Evolutionary conservation across 2,329 filamentous ascomycete species (phyloP), one percentile per base, ranked within the genome.

Genomic region (Aspergillus eucalypticola): DNA sequence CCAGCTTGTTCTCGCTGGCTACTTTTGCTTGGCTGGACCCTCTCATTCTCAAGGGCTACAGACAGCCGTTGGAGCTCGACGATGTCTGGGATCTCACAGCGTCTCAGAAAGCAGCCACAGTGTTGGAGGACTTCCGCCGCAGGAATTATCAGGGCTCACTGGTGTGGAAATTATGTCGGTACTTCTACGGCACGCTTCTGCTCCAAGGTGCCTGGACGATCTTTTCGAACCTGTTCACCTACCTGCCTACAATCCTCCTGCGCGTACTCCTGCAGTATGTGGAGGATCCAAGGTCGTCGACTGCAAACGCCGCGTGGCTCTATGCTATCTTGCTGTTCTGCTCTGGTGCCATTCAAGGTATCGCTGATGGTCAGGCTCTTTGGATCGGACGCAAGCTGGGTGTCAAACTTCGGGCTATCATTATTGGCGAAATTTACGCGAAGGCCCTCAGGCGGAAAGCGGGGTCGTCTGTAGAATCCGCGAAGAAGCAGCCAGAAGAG

Each of bases 341-440:
- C 42, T 89, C 93, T 7, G 92, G 95, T 60, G 83, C 90, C 42
- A 79, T 95, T 23, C 90, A 92, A 60, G 95, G 94, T 5, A 82
- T 96, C 21, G 88, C 88, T 32, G 92, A 95, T 75, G 91, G 90
- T 19, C 90, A 95, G 75, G 91, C 92, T 8, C 83, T 99, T 0
- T 99, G 91, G 90, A 90, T 96, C 60, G 95, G 95, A 15, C 89
- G 95, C 58, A 96, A 92, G 76, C 90, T 98, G 63, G 97, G 93
- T 77, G 94, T 99, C 69, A 89, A 92, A 63, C 83, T 98, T 46
- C 90, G 94, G 64, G 93, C 95, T 54, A 95, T 99, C 71, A 92
- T 99, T 63, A 92, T 99, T 66, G 95, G 95, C 58, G 95, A 99
- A 71, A 95, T 99, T 50, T 99, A 99, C 74, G 91, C 92, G 59